Base-by-base conservation (phyloP, 345 rosid genomes). In the Pugionium dolabratum region DNA sequence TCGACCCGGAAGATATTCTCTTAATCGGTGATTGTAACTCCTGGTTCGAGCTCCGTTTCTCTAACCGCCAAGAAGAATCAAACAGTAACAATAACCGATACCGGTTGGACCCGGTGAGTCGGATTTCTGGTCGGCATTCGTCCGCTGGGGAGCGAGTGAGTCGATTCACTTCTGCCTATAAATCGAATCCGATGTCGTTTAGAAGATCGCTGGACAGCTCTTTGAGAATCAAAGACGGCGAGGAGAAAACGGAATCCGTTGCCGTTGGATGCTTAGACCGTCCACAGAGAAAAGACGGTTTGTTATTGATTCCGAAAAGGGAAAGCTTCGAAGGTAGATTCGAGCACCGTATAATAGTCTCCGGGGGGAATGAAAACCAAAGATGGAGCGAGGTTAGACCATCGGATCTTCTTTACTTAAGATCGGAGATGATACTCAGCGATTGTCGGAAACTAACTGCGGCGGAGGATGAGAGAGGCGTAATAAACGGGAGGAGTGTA, bases 1-100 rank as follows among this genome's bases (percentile, higher is more conserved):
- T 92, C 56, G 88, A 92, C 76, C 95, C 95, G 4, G 98, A 92
- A 77, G 97, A 92, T 62, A 69, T 92, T 35, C 88, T 89, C 46
- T 64, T 91, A 59, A 69, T 82, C 34, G 76, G 72, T 25, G 83
- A 76, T 18, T 66, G 65, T 71, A 49, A 62, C 27, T 74, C 69
- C 28, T 66, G 75, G 57, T 66, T 54, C 32, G 64, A 64, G 35
- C 67, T 63, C 58, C 59, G 73, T 11, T 61, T 66, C 49, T 69
- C 51, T 36, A 68, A 26, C 39, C 56, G 46, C 3, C 59, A 65
- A 31, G 62, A 50, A 1, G 65, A 59, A 57, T 56, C 71, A 2
- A 64, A 72, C 11, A 35, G 18, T 42, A 42, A 41, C 1, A 35
- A 10, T 25, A 7, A 62, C 36, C 61, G 69, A 47, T 49, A 45